Conservation (phyloP, 2,329 filamentous ascomycete species). For the Phoma sp. region DNA sequence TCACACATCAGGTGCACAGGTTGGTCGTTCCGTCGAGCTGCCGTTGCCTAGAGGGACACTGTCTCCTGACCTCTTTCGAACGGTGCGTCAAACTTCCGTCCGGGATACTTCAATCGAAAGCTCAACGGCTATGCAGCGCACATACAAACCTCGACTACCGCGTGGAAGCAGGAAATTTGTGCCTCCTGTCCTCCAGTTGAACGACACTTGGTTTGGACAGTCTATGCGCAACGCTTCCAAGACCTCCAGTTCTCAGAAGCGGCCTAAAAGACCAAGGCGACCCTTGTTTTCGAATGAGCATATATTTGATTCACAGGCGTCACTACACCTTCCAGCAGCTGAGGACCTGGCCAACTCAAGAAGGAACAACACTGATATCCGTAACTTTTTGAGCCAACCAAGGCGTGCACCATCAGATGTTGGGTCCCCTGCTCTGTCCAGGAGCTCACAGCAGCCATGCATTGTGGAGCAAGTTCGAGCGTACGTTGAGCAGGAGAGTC, state of each 20-base stretch:
- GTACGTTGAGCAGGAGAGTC: slow-evolving; percentile 7
- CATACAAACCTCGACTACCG: not conserved
- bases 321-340: not conserved
- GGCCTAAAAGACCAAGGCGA: not conserved
- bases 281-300: not conserved
- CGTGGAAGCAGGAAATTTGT: slow-evolving; percentile 39
- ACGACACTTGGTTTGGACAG: slow-evolving; percentile 33
- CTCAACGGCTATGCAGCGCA: not conserved
- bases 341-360: not conserved
- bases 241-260: slow-evolving; percentile 8
- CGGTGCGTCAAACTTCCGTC: not conserved
- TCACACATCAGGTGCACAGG: not conserved
- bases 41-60: not conserved
- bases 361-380: slow-evolving; percentile 34
- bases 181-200: slow-evolving; percentile 22
- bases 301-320: not conserved
- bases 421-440: not conserved
- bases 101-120: no score
- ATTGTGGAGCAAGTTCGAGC: slow-evolving; percentile 15
- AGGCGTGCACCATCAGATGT: not conserved
- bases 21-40: not conserved
- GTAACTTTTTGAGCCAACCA: slow-evolving; percentile 27
- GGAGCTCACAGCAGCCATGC: not conserved
- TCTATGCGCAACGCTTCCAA: slow-evolving; percentile 14
- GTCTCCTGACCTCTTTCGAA: not conserved